These are phyloP conservation scores for Trichoderma afroharzianum DNA, from an alignment of 2,329 filamentous ascomycete species.

Conservation along the genomic window DNA sequence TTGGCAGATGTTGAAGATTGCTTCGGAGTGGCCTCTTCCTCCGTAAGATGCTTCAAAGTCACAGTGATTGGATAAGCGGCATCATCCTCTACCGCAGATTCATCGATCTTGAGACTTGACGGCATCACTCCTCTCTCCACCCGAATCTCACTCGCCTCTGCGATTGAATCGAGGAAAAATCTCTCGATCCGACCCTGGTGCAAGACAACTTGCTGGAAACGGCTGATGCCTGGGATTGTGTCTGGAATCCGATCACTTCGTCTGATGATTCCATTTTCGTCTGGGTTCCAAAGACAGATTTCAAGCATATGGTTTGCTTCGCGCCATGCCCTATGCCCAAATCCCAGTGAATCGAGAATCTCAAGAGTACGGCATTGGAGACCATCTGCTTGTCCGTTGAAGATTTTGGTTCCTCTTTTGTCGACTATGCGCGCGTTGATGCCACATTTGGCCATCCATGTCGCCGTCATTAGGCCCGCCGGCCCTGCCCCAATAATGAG, in stretches of 20 bases:
- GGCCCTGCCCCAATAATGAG: background rate
- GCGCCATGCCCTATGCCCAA: background rate
- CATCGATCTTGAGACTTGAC: background rate
- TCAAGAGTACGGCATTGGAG: background rate
- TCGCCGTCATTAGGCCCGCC: background rate
- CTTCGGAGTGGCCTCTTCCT: background rate
- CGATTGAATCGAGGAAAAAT: constrained; percentile 8
- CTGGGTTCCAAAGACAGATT: background rate
- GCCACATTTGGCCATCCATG: background rate
- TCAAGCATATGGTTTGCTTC: constrained; percentile 1
- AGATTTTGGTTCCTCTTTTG: background rate
- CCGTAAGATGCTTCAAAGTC: background rate
- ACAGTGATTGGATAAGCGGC: background rate
- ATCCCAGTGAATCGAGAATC: background rate
- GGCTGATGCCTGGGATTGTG: background rate
- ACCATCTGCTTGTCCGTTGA: constrained; percentile 2
- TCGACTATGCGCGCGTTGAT: background rate
- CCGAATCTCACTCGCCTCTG: background rate
- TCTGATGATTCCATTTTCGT: background rate
- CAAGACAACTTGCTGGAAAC: constrained; percentile 12
- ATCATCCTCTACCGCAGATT: background rate
- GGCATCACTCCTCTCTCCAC: background rate
- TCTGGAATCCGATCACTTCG: background rate
- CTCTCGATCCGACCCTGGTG: constrained; percentile 19
- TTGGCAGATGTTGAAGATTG: background rate